Percentiles rank a stretch among this genome's conserved stretches.
phyloP scores from a whole-genome alignment of 345 rosid species.

The Eucalyptus paniculata region DNA sequence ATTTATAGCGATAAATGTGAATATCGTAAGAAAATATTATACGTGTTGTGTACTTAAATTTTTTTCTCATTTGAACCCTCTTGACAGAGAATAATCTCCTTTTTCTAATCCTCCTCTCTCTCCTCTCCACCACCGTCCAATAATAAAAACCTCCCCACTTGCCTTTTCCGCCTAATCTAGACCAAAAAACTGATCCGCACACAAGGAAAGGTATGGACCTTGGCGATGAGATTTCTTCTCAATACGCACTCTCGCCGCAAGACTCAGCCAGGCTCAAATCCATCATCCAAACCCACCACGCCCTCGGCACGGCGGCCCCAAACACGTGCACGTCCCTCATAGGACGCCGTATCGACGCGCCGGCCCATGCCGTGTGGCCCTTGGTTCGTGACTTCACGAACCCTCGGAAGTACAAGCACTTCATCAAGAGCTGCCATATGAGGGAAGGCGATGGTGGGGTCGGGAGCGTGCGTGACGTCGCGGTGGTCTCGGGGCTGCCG shows the following conservation, averaged over 20 bases:
- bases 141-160: not conserved
- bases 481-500: conserved; percentile 64
- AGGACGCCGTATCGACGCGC: conserved; percentile 54
- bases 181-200: not conserved
- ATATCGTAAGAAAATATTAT: not conserved
- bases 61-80: not conserved
- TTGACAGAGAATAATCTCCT: not conserved
- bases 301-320: conserved; percentile 15
- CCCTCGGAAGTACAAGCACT: conserved; percentile 77
- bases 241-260: not conserved
- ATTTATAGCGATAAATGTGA: not conserved
- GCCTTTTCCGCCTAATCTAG: not conserved
- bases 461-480: conserved; percentile 61
- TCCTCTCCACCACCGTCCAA: not conserved
- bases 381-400: conserved; percentile 43
- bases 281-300: conserved; percentile 42
- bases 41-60: not conserved
- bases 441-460: conserved; percentile 28
- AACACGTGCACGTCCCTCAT: conserved; percentile 62
- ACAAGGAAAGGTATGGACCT: not conserved
- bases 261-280: conserved; percentile 14
- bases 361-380: conserved; percentile 53
- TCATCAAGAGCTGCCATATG: conserved; percentile 58
- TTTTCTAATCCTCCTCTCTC: not conserved
- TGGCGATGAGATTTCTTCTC: not conserved